Conservation (phyloP, 805 yeast species). For the Saturnispora mendoncae region DNA sequence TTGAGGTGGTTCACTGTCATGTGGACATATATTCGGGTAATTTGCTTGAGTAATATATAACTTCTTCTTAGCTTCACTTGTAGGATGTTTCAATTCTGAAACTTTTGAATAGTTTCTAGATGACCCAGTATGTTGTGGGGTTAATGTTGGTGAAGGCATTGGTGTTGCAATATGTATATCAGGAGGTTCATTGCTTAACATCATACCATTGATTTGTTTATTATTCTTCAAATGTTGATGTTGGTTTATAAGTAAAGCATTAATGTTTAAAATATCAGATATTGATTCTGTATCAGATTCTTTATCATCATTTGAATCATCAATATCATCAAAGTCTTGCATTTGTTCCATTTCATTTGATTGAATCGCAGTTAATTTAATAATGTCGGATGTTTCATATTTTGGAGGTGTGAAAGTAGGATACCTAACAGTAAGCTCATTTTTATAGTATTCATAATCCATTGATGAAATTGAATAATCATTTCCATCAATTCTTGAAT, state of each 20-base stretch:
- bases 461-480: constrained; percentile 53
- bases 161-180: constrained; percentile 75
- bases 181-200: constrained; percentile 21
- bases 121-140: constrained; percentile 35
- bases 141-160: constrained; percentile 70
- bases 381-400: constrained; percentile 36
- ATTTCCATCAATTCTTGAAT: constrained; percentile 3
- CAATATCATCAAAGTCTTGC: constrained; percentile 14
- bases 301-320: constrained; percentile 26
- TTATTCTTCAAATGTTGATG: constrained; percentile 24
- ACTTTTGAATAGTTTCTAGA: constrained; percentile 21
- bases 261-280: constrained; percentile 20
- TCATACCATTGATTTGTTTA: constrained; percentile 5
- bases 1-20: constrained; percentile 42
- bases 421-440: constrained; percentile 63
- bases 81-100: constrained; percentile 24
- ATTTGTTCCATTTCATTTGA: constrained; percentile 7
- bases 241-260: constrained; percentile 26
- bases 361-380: constrained; percentile 28
- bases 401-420: constrained; percentile 58
- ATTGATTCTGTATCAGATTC: constrained; percentile 10
- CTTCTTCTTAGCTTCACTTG: constrained; percentile 27
- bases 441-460: constrained; percentile 76
- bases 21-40: constrained; percentile 28
- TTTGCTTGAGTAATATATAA: constrained; percentile 27